Base-by-base conservation (phyloP, 2,329 filamentous ascomycete species). In the Penicillium sp. region DNA sequence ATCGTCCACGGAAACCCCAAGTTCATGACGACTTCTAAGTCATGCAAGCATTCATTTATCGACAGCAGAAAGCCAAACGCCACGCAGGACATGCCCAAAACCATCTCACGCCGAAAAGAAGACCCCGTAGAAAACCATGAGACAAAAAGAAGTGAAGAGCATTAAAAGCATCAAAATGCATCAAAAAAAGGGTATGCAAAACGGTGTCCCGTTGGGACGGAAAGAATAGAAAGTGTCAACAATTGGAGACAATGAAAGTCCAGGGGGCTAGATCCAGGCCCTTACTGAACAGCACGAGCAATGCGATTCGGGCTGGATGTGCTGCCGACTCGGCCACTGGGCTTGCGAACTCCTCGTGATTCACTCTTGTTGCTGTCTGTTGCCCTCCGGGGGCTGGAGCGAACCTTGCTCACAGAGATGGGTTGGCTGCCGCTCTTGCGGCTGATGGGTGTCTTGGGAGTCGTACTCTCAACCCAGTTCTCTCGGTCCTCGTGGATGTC, bases 401-500 rank as follows among this genome's bases (percentile, higher is more conserved):
- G 81, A 51, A 86, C 78, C 70, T 87, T 87, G 66, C 77, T 76
- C 57, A 86, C 67, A 49, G 72, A 71, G 68, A 72, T 75, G 66
- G 69, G 64, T 52, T 71, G 74, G 39, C 68, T 71, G 27, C 72
- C 69, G 29, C 79, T 80, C 57, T 82, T 79, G 27, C 74, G 70
- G 39, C 71, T 67, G 6, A 71, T 69, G 58, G 86, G 85, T 34
- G 77, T 76, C 50, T 82, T 80, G 1, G 68, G 67, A 18, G 54
- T 47, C 31, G 57, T 54, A 49, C 65, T 36, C 43, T 67, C 74
- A 58, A 61, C 68, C 82, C 82, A 65, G 58, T 89, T 89, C 64
- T 89, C 85, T 9, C 80, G 78, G 56, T 89, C 85, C 50, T 85
- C 80, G 16, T 72, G 68, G 20, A 70, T 66, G 29, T 86, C 84